phyloP scores from a whole-genome alignment of 1,284 basidiomycete species.

The Apiotrichum akiyoshidainum region DNA sequence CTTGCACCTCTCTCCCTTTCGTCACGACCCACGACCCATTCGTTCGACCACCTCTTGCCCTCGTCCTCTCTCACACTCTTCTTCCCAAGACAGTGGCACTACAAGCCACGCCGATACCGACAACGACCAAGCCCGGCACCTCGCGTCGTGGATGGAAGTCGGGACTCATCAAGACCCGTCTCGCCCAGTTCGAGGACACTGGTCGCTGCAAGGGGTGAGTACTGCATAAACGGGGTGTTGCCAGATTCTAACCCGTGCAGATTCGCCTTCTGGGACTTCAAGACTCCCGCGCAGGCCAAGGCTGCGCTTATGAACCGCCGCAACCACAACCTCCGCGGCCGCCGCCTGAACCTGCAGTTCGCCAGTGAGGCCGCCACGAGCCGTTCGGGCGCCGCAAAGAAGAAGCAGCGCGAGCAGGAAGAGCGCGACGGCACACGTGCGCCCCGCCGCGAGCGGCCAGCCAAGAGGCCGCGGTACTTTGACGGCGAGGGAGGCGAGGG shows the following conservation, averaged over 20 bases:
- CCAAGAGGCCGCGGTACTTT: slow-evolving; percentile 17
- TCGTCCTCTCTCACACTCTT: too few relatives aligned
- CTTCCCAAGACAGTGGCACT: too few relatives aligned
- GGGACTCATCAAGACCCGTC: slow-evolving; percentile 82
- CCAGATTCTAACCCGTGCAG: slow-evolving; percentile 52
- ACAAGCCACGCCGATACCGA: too few relatives aligned
- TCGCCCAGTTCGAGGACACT: slow-evolving; percentile 94
- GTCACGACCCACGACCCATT: too few relatives aligned
- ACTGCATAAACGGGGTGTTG: background rate
- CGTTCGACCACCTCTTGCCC: too few relatives aligned
- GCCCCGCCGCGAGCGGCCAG: slow-evolving; percentile 11
- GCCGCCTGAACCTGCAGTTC: slow-evolving; percentile 49
- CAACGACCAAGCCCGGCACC: slow-evolving; percentile 22
- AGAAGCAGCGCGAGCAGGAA: slow-evolving; percentile 10
- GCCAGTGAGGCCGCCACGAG: slow-evolving; percentile 44
- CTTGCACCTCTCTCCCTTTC: too few relatives aligned
- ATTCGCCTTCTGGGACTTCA: slow-evolving; percentile 94
- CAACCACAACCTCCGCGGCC: slow-evolving; percentile 79
- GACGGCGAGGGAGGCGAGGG: slow-evolving; percentile 2
- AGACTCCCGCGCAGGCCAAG: slow-evolving; percentile 72
- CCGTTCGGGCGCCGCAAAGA: slow-evolving; percentile 27
- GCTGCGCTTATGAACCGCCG: slow-evolving; percentile 74
- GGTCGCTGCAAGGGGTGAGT: slow-evolving; percentile 90
- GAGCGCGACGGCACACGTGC: slow-evolving; percentile 7
- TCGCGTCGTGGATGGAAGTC: slow-evolving; percentile 50